phyloP scores from a whole-genome alignment of 2,329 filamentous ascomycete genomes.

The Penicillium palitans region DNA sequence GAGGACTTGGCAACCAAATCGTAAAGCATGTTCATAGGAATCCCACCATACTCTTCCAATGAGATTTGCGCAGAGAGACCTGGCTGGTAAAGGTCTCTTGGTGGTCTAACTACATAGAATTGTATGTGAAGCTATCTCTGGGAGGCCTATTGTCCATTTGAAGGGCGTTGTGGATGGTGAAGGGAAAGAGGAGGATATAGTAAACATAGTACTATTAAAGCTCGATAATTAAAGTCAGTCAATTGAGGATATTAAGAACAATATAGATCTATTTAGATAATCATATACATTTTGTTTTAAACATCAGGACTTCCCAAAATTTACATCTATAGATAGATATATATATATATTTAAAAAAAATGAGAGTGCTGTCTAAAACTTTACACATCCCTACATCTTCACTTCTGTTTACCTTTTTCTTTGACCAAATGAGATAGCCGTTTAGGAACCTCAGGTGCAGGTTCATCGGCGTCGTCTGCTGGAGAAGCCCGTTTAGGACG shows the following conservation, averaged over 20 bases:
- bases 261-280: no score
- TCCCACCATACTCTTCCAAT: no score
- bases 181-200: no score
- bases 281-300: no score
- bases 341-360: no score
- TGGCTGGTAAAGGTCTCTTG: no score
- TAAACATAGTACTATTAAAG: no score
- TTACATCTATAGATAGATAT: no score
- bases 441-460: neutral
- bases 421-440: neutral
- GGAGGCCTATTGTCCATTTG: neutral
- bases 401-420: neutral
- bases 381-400: neutral
- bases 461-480: neutral
- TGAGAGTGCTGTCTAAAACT: neutral
- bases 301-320: neutral
- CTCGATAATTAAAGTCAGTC: neutral
- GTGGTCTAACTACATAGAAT: neutral
- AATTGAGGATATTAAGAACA: neutral
- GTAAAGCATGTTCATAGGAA: no score
- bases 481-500: neutral
- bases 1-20: no score
- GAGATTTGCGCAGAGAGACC: no score
- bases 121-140: neutral
- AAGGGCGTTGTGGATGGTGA: neutral